Evolutionary conservation across 192 early-diverging fungal species (phyloP), one percentile per base, ranked within the genome.

Genomic region (Phlyctochytrium arcticum): DNA sequence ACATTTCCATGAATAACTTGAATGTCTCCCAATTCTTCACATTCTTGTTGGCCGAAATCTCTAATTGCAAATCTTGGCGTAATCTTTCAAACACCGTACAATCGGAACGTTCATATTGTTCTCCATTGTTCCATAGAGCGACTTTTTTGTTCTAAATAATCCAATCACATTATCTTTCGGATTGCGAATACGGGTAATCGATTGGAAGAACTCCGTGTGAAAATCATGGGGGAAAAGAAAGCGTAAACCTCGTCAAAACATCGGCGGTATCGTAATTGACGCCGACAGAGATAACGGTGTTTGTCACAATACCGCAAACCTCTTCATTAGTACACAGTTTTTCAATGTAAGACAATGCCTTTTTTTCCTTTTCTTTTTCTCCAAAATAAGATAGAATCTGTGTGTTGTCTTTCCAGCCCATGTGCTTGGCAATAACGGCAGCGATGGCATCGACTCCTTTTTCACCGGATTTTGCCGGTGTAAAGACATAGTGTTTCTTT

Each of bases 401-500:
- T 19, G 17, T 23, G 4, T 31, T 33, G 5, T 57, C 54, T 6
- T 7, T 48, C 54, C 53, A 66, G 8, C 42, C 23, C 54, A 66
- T 57, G 12, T 5, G 15, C 32, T 39, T 27, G 19, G 5, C 4
- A 29, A 66, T 15, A 6, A 34, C 31, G 4, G 5, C 3, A 32
- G 44, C 27, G 19, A 66, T 57, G 7, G 9, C 9, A 5, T 12
- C 39, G 21, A 66, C 54, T 7, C 64, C 64, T 19, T 57, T 8
- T 19, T 37, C 23, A 4, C 64, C 64, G 3, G 10, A 27, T 26
- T 27, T 21, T 26, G n/a, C 55, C 5, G 64, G 54, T 21, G 64
- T 66, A 27, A 57, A 55, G 29, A 66, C 32, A 44, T 66, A 66
- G 5, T 57, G 34, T 33, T 66, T 66, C 54, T 66, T 21, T 24